Base-by-base conservation (phyloP, 2,329 filamentous ascomycete genomes). In the Karstenula rhodostoma region DNA sequence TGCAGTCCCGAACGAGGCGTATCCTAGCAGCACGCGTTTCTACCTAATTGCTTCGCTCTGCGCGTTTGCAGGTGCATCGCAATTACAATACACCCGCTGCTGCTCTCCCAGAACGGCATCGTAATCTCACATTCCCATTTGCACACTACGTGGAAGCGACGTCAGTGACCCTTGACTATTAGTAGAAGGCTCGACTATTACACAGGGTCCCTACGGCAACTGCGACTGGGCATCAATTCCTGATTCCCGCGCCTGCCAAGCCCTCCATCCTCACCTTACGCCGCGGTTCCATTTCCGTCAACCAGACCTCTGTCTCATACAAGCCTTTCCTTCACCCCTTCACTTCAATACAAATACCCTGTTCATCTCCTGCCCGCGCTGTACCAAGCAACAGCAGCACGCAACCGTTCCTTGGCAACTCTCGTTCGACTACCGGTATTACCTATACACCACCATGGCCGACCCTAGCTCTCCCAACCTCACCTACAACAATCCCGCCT, bases 261-360 rank as follows among this genome's bases (percentile, higher is more conserved):
- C n/a, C 29, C 57, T 64, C 70, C 64, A 73, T 71, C 65, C 64
- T 60, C 71, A 72, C 66, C 62, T 55, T 25, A 50, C 49, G 37
- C 61, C 62, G 56, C 70, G 62, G 70, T 74, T 68, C 49, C 56
- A 61, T 65, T 74, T 68, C 49, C 56, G 61, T 65, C 57, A 56
- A 59, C 49, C 57, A 56, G 32, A 58, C 59, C 58, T 40, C 35
- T 27, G n/a, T 22, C 49, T 32, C 13, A 7, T 22, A 19, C 33
- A 40, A n/a, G n/a, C 13, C 54, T 46, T 32, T 29, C 56, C 51
- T 13, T 13, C 51, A 22, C 51, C 22, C 51, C 25, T 37, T 44
- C 37, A 27, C 37, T 22, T 2, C 51, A 44, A 32, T 54, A 54
- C 51, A 54, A 54, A 54, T 54, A 54, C 37, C 35, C n/a, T 23